Evolutionary conservation across 768 basidiomycete species (phyloP).

Genomic region (Tricholoma hemisulphureum): DNA sequence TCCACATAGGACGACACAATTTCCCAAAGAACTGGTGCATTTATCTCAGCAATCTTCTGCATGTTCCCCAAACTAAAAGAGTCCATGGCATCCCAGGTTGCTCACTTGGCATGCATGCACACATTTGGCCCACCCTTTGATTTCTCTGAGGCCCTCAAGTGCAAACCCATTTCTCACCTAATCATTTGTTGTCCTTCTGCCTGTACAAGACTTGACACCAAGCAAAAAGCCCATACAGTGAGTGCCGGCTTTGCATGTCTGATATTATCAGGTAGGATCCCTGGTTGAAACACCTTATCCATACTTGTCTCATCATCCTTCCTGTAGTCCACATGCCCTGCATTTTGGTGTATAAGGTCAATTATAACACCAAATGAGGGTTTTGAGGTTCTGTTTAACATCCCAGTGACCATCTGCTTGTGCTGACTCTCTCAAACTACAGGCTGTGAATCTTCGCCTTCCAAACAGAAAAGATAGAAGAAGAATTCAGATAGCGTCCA

Average conservation of each 20-base stretch:
- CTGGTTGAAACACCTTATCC: neutral
- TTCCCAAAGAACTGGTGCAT: conserved; percentile 13
- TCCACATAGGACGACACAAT: conserved; percentile 7
- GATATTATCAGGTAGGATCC: neutral
- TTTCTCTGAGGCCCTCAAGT: conserved; percentile 8
- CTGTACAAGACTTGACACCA: conserved; percentile 4
- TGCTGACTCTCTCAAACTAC: too few relatives aligned
- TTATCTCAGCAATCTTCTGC: conserved; percentile 3
- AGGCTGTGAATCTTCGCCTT: neutral
- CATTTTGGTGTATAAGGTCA: conserved; percentile 6
- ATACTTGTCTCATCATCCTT: conserved; percentile 3
- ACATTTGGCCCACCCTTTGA: neutral
- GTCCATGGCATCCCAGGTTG: conserved; percentile 11
- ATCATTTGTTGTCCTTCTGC: conserved; percentile 8
- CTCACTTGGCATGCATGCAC: neutral
- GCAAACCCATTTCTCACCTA: conserved; percentile 4
- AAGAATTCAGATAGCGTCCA: conserved; percentile 3
- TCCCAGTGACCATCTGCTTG: neutral
- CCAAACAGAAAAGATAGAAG: neutral
- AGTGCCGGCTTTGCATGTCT: conserved; percentile 13
- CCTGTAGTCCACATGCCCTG: conserved; percentile 2
- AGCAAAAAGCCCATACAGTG: conserved; percentile 10
- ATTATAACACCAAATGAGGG: conserved; percentile 12
- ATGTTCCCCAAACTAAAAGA: conserved; percentile 13
- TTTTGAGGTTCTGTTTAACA: conserved; percentile 12